Evolutionary conservation across 2,329 filamentous ascomycete genomes (phyloP), one percentile per base, ranked within the genome.

Genomic region (Leptographium wingfieldii): DNA sequence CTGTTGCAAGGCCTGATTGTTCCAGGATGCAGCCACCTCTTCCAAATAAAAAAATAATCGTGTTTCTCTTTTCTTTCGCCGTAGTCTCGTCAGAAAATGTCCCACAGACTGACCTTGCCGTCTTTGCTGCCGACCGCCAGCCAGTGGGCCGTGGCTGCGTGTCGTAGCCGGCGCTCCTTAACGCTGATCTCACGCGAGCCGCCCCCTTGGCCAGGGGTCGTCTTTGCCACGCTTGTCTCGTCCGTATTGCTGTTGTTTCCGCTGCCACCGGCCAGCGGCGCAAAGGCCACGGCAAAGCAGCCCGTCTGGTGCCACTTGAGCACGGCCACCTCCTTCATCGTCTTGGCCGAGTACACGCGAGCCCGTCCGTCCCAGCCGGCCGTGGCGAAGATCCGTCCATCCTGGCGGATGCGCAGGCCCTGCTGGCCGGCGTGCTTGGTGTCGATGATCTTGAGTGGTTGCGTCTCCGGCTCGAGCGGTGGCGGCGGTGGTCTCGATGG

Each of bases 391-490:
- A 99, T 80, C 64, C 82, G 86, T 3, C 85, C 88, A 70, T 99
- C 94, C 1, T 84, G 86, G 16, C 94, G 83, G 29, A 96, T 79
- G 3, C 74, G 75, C 7, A 99, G 74, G 12, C 85, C 83, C 71
- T 99, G 94, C 70, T 97, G 92, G 1, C 94, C 94, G 0, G 92
- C 82, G 70, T 97, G 94, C 68, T 87, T 92, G 1, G 92, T 96
- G 66, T 92, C 85, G 53, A 85, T 64, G 0, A 74, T 71, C 67
- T 86, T 88, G 57, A 86, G 67, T 0, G 86, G 80, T 58, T 79
- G 68, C 12, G 73, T 73, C 69, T 69, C 60, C 22, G 68, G 60
- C 1, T 62, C 54, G 14, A 56, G 11, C n/a, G 40, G 35, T 46
- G 58, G 61, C 63, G 48, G 62, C 56, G 62, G 56, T 31, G 62